These are phyloP conservation scores for Scleroderma bovista DNA, from an alignment of 768 basidiomycete species.

Conservation along the genomic window DNA sequence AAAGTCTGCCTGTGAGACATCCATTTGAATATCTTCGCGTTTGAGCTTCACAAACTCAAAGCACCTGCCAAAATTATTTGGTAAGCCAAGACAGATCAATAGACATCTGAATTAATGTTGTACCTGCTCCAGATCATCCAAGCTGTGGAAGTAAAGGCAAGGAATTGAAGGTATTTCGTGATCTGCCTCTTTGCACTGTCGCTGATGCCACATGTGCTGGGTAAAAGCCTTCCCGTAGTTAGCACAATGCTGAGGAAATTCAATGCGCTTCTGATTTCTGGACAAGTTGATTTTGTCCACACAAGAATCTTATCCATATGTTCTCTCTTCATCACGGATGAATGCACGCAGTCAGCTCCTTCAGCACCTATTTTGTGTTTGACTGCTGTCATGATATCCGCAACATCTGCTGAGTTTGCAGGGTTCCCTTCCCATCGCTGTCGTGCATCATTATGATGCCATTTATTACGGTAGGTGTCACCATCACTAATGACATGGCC, in stretches of 20 bases:
- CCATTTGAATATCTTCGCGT: constrained; percentile 12
- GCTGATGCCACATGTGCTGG: too few relatives aligned
- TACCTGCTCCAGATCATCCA: constrained; percentile 2
- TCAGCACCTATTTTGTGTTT: constrained; percentile 17
- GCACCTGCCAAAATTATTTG: constrained; percentile 17
- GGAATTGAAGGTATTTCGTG: background rate
- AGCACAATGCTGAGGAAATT: too few relatives aligned
- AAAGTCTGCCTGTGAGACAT: background rate
- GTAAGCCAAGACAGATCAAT: background rate
- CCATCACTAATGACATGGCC: too few relatives aligned
- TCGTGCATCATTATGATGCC: constrained; percentile 18
- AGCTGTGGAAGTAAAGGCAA: background rate
- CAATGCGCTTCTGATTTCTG: background rate
- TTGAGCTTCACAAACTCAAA: constrained; percentile 27
- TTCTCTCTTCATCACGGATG: constrained; percentile 18
- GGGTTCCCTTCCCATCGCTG: constrained; percentile 25
- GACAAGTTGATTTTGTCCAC: background rate
- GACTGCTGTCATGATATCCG: constrained; percentile 18
- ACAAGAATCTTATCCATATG: background rate
- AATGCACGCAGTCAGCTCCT: constrained; percentile 21
- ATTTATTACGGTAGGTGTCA: constrained; percentile 3
- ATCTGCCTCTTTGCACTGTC: background rate
- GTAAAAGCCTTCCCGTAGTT: too few relatives aligned
- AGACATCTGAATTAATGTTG: too few relatives aligned
- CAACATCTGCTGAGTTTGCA: constrained; percentile 17